Conservation (phyloP, 208 protist species). For the Blastocrithidia nonstop region DNA sequence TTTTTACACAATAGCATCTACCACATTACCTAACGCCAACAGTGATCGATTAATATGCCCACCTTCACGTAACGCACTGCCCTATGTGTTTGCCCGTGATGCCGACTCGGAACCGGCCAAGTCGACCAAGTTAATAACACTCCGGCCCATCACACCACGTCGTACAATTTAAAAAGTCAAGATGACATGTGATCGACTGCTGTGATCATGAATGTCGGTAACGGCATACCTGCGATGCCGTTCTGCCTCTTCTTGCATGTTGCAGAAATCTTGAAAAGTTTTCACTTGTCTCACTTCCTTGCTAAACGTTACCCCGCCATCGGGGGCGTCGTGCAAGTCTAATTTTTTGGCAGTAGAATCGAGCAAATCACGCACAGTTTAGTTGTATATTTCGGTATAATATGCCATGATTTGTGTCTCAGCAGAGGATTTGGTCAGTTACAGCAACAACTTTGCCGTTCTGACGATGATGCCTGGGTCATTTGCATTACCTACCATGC, state of each 20-base stretch:
- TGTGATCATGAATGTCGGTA: constrained; percentile 81
- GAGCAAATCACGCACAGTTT: constrained; percentile 66
- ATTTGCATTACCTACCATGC: constrained; percentile 57
- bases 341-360: constrained; percentile 20
- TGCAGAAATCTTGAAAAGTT: constrained; percentile 43
- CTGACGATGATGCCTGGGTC: constrained; percentile 25
- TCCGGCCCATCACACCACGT: constrained; percentile 84
- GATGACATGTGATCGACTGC: constrained; percentile 42
- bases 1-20: constrained; percentile 65
- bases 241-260: constrained; percentile 40
- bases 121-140: constrained; percentile 77
- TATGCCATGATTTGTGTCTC: constrained; percentile 25
- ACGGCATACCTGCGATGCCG: constrained; percentile 72
- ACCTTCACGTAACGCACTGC: constrained; percentile 77
- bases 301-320: constrained; percentile 19
- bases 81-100: constrained; percentile 59
- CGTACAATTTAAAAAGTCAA: constrained; percentile 37
- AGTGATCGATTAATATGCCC: constrained; percentile 91
- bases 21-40: constrained; percentile 85
- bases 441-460: constrained; percentile 45
- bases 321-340: constrained; percentile 24
- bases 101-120: constrained; percentile 83
- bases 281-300: constrained; percentile 42
- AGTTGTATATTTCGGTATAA: constrained; percentile 83
- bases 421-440: constrained; percentile 29